Evolutionary conservation across 495 filamentous ascomycete species (phyloP).

Genomic region (Aspergillus biplanus): DNA sequence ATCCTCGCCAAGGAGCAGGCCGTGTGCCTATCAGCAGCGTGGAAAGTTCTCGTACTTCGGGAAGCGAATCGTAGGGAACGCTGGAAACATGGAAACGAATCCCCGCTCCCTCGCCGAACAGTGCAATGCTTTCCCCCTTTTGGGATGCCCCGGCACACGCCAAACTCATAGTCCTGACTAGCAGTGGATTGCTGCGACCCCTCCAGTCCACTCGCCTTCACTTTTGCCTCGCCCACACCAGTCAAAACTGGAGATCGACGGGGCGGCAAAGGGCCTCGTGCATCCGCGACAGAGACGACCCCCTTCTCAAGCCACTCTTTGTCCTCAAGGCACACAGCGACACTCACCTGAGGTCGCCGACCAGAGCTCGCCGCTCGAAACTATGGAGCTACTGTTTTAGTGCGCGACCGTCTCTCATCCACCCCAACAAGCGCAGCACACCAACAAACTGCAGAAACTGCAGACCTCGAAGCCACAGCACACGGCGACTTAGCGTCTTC

Average conservation of each 20-base stretch:
- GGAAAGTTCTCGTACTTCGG: not conserved
- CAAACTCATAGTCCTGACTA: not conserved
- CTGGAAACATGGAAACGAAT: not conserved
- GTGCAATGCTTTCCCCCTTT: not conserved
- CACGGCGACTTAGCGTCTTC: not conserved
- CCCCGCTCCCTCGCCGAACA: not conserved
- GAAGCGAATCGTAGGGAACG: not conserved
- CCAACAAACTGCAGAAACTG: not conserved
- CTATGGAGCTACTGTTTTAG: not conserved
- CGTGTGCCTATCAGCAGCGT: slow-evolving; percentile 1
- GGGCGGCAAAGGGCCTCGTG: slow-evolving; percentile 10
- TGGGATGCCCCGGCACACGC: not conserved
- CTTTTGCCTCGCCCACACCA: not conserved
- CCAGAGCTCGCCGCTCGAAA: not conserved
- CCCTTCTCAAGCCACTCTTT: not conserved
- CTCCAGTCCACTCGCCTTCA: not conserved
- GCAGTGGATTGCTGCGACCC: not conserved
- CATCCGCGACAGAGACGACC: slow-evolving; percentile 11
- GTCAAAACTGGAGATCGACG: slow-evolving; percentile 8
- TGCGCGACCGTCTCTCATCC: too few relatives aligned
- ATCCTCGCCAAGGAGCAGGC: too few relatives aligned
- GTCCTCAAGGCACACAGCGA: not conserved
- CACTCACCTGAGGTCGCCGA: not conserved
- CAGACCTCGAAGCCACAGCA: not conserved
- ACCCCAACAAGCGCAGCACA: not conserved